Percentiles rank a stretch among this genome's conserved stretches.
phyloP scores from a whole-genome alignment of 345 rosid genomes.

The Linum lewisii region DNA sequence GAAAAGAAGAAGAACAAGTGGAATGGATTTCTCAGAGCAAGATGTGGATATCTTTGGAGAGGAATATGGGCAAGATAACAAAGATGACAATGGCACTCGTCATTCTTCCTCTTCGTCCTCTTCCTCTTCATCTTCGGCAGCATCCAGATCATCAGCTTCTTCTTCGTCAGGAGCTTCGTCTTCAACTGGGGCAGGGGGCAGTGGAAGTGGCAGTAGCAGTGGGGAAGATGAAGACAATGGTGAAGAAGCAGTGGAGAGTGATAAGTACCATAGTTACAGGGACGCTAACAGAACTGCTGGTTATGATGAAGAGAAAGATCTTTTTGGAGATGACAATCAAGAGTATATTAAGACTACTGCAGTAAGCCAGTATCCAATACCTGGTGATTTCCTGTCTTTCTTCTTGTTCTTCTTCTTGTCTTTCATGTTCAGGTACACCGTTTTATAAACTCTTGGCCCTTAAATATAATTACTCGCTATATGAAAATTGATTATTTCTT shows the following conservation, averaged over 20 bases:
- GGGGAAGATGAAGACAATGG: slow-evolving; percentile 31
- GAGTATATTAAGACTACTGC: slow-evolving; percentile 75
- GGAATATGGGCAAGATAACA: not conserved
- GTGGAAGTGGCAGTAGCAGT: slow-evolving; percentile 42
- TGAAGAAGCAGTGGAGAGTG: slow-evolving; percentile 34
- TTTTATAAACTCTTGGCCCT: not conserved
- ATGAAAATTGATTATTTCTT: too few species aligned
- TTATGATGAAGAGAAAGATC: slow-evolving; percentile 40
- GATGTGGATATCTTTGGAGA: not conserved
- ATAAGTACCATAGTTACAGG: slow-evolving; percentile 10
- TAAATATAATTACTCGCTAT: not conserved
- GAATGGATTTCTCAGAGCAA: slow-evolving; percentile 5
- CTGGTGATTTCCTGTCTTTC: slow-evolving; percentile 33
- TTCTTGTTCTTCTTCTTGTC: not conserved
- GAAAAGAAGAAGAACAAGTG: not conserved
- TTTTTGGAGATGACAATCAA: slow-evolving; percentile 85
- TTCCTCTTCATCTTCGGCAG: not conserved
- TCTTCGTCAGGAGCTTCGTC: slow-evolving; percentile 2
- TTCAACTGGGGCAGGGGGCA: slow-evolving; percentile 29
- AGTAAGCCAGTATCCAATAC: slow-evolving; percentile 50
- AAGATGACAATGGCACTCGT: not conserved
- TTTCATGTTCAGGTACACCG: not conserved
- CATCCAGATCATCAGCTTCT: slow-evolving; percentile 1
- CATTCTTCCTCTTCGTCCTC: slow-evolving; percentile 5
- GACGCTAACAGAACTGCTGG: slow-evolving; percentile 6